Base-by-base conservation (phyloP, 2,329 filamentous ascomycete genomes). In the Ascochyta viciae-villosae region DNA sequence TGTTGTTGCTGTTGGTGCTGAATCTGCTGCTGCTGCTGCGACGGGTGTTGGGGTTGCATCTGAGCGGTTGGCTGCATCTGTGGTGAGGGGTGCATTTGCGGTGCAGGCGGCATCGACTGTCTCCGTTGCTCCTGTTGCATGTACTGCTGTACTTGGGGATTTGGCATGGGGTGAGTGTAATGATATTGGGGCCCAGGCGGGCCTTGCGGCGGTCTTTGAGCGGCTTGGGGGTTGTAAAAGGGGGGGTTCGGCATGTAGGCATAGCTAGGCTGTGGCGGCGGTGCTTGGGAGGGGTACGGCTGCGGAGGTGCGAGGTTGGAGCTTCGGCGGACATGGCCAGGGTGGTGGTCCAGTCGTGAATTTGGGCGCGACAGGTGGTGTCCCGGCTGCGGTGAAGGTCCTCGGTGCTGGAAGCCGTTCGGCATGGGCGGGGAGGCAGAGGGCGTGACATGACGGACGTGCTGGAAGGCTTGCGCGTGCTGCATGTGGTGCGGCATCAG, bases 401-500 rank as follows among this genome's bases (percentile, higher is more conserved):
- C 88, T 61, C 92, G 87, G 55, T 86, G 84, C 61, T 87, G 85
- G 66, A 89, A 92, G 83, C 70, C 71, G 70, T 92, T 96, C 47
- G 85, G 85, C 63, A 97, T 91, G 3, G 94, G 94, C 54, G 94
- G 94, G 23, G 94, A 97, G 29, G 89, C 90, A 23, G 92, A 96
- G 10, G 92, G 90, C 19, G 91, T 92, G 52, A 88, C 85, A 67
- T 95, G 89, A 71, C 91, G 85, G 63, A 96, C 88, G 67, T 94
- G 91, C 62, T 91, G 86, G 72, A 92, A 96, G n/a, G 81, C 80
- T 33, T 84, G 79, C 66, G 86, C 83, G 60, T 80, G 76, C 50
- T 80, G 79, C 52, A 82, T 76, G 52, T 77, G 77, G 57, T 76
- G 77, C 26, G 76, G 76, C 73, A 77, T 77, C 62, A 86, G 81